These are phyloP conservation scores for Amaranthus tricolor DNA, from an alignment of 179 eudicot genomes.

Conservation along the genomic window DNA sequence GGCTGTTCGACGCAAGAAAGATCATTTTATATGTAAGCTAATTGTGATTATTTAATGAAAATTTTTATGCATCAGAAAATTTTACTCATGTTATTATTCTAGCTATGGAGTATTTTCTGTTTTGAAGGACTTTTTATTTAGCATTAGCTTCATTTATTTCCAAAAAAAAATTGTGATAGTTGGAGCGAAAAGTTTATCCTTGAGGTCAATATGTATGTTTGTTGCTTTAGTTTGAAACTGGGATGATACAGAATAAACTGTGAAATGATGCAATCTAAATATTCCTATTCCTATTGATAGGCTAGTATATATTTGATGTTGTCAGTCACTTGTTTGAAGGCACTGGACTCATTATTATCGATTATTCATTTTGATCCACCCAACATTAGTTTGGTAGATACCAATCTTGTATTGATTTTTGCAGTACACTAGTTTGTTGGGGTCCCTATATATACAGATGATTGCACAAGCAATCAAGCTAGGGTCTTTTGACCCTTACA, in stretches of 20 bases:
- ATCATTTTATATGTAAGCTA: conserved; percentile 88
- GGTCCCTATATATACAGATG: no score
- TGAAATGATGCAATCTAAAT: no score
- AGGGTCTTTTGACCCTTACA: no score
- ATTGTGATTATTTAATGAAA: neutral
- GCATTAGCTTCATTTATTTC: neutral
- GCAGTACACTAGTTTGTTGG: neutral
- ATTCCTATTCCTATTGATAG: neutral
- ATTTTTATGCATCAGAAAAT: neutral
- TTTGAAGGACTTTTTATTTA: neutral
- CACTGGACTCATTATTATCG: neutral
- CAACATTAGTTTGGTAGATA: neutral
- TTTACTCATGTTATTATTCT: conserved; percentile 5
- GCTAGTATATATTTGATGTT: neutral
- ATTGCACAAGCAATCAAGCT: no score
- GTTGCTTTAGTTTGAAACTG: neutral
- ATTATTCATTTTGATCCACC: neutral
- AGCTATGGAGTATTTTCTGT: neutral
- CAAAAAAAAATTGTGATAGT: neutral
- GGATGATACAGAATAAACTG: neutral
- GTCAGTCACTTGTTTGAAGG: neutral
- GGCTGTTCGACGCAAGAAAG: conserved; percentile 69
- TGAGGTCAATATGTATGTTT: no score
- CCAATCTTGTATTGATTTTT: neutral
- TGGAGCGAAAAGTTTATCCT: neutral